Conservation (phyloP, 352 stramenopile species). For the Globisporangium iwayamae region DNA sequence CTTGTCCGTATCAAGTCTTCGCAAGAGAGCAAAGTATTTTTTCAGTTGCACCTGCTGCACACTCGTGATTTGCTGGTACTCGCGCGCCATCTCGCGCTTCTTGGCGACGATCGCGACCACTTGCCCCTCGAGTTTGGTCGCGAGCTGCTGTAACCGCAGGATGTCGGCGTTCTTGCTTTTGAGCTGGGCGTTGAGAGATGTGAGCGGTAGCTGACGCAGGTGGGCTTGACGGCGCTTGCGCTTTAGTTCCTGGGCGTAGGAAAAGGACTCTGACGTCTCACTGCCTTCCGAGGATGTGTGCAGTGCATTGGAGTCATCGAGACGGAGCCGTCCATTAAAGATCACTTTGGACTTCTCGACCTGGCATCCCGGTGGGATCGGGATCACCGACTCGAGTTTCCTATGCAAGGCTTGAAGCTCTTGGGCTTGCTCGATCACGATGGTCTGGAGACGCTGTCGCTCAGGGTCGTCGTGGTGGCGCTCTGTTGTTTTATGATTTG, state of each 20-base stretch:
- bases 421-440: constrained; percentile 38
- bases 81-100: constrained; percentile 23
- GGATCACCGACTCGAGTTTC: constrained; percentile 16
- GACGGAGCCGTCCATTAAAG: constrained; percentile 1
- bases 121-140: constrained; percentile 28
- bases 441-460: constrained; percentile 24
- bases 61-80: constrained; percentile 28
- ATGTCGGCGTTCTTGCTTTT: constrained; percentile 32
- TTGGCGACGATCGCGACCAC: constrained; percentile 20
- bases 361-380: constrained; percentile 9
- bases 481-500: background rate
- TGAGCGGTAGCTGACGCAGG: constrained; percentile 28
- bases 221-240: constrained; percentile 12
- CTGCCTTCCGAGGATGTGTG: background rate
- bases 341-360: constrained; percentile 15
- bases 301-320: background rate
- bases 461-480: constrained; percentile 8
- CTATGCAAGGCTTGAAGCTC: constrained; percentile 26
- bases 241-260: background rate
- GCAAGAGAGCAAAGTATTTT: constrained; percentile 32
- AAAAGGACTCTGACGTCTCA: background rate
- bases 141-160: constrained; percentile 24
- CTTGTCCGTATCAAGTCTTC: constrained; percentile 26
- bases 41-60: constrained; percentile 34
- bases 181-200: constrained; percentile 37